Conservation (phyloP, 495 filamentous ascomycete species). For the Annulohypoxylon moriforme region DNA sequence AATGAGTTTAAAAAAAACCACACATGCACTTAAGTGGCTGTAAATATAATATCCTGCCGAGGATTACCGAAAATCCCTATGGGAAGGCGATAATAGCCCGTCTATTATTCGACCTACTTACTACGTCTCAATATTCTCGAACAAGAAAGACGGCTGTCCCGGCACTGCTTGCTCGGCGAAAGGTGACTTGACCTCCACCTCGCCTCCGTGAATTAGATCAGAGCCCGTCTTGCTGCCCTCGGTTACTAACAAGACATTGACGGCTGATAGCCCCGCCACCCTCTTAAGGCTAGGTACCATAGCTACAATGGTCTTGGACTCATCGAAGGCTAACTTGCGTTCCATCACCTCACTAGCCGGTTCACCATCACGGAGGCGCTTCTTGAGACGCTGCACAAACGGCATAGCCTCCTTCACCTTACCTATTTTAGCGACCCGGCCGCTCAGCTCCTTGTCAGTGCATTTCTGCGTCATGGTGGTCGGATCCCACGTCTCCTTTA, state of each 20-base stretch:
- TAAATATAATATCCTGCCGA: neutral
- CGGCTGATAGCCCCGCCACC: slow-evolving; percentile 70
- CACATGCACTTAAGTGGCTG: neutral
- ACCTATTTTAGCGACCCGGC: slow-evolving; percentile 76
- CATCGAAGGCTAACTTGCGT: slow-evolving; percentile 86
- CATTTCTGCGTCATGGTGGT: slow-evolving; percentile 58
- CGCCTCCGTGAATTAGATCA: slow-evolving; percentile 60
- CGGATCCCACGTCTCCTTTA: slow-evolving; percentile 63
- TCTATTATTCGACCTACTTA: slow-evolving; percentile 27
- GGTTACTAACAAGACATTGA: slow-evolving; percentile 73
- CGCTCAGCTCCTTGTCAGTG: slow-evolving; percentile 83
- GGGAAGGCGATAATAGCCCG: neutral
- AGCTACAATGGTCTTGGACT: slow-evolving; percentile 73
- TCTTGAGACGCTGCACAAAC: slow-evolving; percentile 90
- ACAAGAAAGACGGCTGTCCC: slow-evolving; percentile 80
- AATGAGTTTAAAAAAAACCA: neutral
- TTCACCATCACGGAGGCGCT: slow-evolving; percentile 71
- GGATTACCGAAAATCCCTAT: neutral
- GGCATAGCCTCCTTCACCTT: slow-evolving; percentile 99
- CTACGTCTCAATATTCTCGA: slow-evolving; percentile 67
- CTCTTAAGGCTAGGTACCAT: slow-evolving; percentile 64
- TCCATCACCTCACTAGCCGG: slow-evolving; percentile 75
- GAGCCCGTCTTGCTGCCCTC: slow-evolving; percentile 76
- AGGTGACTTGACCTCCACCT: slow-evolving; percentile 67
- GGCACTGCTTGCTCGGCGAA: slow-evolving; percentile 77